Base-by-base conservation (phyloP, 257 asterid genomes). In the Solanum acaule region DNA sequence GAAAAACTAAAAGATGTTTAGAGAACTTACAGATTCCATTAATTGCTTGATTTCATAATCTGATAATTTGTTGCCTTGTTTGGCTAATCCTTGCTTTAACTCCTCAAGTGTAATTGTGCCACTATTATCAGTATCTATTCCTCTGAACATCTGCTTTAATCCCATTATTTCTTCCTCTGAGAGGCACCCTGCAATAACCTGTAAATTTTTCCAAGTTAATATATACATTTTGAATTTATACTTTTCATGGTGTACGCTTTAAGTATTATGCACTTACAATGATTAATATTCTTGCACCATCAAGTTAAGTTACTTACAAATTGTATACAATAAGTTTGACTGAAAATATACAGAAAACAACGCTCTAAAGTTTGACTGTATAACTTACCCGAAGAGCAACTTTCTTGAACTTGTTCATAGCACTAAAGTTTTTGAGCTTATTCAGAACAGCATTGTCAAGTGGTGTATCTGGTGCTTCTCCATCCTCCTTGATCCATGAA, bases 401-500 rank as follows among this genome's bases (percentile, higher is more conserved):
- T 91, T 94, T 94, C 73, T 94, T 94, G 94, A 93, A 93, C 91
- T 94, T 92, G 88, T 94, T 94, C 96, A 93, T 91, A 63, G 95
- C 96, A 88, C 87, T 89, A 89, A 93, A 93, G 63, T 94, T 94
- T 67, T 94, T 94, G 90, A 94, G 93, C 88, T 94, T 92, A 71
- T 81, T 87, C 70, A 92, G 88, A 83, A 94, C 96, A 27, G 94
- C 94, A 72, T 91, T 94, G 86, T 94, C 96, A 15, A 94, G 93
- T 52, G 95, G 95, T 40, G 91, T 90, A 37, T 93, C 96, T 0
- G 95, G 96, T 49, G 96, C 96, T 89, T 93, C 96, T 59, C 96
- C 96, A 65, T 91, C 96, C 90, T 94, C 95, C 92, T 94, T 94
- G 92, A 94, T 94, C 96, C 95, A 94, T 49, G 96, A 91, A 92